Percentiles rank a stretch among this genome's conserved stretches.
Evolutionary conservation across 2,329 filamentous ascomycete species (phyloP).

Genomic region (Sporothrix curviconia): DNA sequence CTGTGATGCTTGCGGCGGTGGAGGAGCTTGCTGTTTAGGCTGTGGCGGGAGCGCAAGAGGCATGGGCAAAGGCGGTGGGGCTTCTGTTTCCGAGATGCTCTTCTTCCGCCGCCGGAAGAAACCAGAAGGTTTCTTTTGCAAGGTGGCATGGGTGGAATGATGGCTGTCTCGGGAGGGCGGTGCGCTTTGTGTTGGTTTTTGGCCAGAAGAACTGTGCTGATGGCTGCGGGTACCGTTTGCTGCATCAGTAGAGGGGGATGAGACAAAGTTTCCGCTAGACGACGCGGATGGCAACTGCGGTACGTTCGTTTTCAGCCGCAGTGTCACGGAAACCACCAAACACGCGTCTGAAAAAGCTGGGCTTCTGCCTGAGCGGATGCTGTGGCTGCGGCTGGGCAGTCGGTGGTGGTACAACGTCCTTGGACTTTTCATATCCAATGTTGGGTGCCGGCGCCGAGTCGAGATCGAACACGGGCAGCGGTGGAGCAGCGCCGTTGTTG

Average conservation of each 20-base stretch:
- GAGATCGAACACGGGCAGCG: slow-evolving; percentile 29
- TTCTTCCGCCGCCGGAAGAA: slow-evolving; percentile 95
- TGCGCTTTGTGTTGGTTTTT: slow-evolving; percentile 42
- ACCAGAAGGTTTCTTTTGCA: slow-evolving; percentile 88
- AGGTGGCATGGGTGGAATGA: slow-evolving; percentile 37
- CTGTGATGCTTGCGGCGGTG: background rate
- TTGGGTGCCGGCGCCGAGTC: slow-evolving; percentile 53
- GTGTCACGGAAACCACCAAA: slow-evolving; percentile 67
- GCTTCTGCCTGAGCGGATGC: slow-evolving; percentile 46
- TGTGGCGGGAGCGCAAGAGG: slow-evolving; percentile 23
- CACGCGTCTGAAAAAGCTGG: slow-evolving; percentile 87
- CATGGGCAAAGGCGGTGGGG: slow-evolving; percentile 51
- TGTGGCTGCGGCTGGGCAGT: slow-evolving; percentile 10
- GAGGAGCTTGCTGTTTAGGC: background rate
- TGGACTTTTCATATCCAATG: slow-evolving; percentile 53
- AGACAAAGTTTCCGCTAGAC: slow-evolving; percentile 25
- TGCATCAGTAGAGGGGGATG: slow-evolving; percentile 31
- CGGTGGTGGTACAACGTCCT: slow-evolving; percentile 41
- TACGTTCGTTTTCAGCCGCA: slow-evolving; percentile 19
- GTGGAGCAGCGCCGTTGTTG: slow-evolving; percentile 22
- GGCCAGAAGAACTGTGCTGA: slow-evolving; percentile 36
- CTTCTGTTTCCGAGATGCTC: slow-evolving; percentile 62
- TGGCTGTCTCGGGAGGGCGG: slow-evolving; percentile 49
- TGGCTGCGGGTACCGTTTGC: slow-evolving; percentile 30
- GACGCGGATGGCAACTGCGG: slow-evolving; percentile 19